These are phyloP conservation scores for Exophiala sideris DNA, from an alignment of 2,329 filamentous ascomycete genomes.

Conservation along the genomic window DNA sequence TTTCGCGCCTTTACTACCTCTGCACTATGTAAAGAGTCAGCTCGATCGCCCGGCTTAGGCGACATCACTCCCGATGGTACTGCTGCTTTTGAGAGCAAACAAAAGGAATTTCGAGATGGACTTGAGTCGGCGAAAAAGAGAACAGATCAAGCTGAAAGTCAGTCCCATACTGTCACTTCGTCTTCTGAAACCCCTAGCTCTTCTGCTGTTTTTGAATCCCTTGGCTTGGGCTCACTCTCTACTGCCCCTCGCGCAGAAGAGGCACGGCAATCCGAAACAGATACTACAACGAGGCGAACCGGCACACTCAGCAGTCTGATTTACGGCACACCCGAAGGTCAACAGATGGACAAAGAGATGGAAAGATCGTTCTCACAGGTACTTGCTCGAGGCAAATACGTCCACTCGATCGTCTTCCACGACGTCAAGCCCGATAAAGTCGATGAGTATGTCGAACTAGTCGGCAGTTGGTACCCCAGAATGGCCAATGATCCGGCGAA, in stretches of 20 bases:
- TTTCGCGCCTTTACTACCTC: slow-evolving; percentile 60
- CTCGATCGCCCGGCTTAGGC: slow-evolving; percentile 70
- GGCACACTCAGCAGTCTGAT: slow-evolving; percentile 81
- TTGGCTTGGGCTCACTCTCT: slow-evolving; percentile 61
- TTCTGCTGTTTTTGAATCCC: slow-evolving; percentile 39
- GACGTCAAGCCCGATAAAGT: slow-evolving; percentile 93
- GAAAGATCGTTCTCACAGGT: slow-evolving; percentile 95
- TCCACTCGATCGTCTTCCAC: slow-evolving; percentile 96
- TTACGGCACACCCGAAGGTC: slow-evolving; percentile 93
- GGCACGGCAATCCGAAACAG: slow-evolving; percentile 57
- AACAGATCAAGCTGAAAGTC: slow-evolving; percentile 81
- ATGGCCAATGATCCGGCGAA: slow-evolving; percentile 83
- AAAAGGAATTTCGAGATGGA: slow-evolving; percentile 81
- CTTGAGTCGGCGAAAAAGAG: slow-evolving; percentile 70
- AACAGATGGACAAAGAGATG: slow-evolving; percentile 91
- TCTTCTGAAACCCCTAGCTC: slow-evolving; percentile 37
- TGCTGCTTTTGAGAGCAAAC: slow-evolving; percentile 73
- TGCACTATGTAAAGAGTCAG: slow-evolving; percentile 35
- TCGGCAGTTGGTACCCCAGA: slow-evolving; percentile 86
- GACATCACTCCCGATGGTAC: slow-evolving; percentile 75
- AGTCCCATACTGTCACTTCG: slow-evolving; percentile 53
- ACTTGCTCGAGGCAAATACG: slow-evolving; percentile 92
- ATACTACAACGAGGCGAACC: slow-evolving; percentile 63
- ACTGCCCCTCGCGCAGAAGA: slow-evolving; percentile 51
- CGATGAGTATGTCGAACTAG: slow-evolving; percentile 86